Evolutionary conservation across 768 basidiomycete species (phyloP).

Genomic region (Lentinula boryana): DNA sequence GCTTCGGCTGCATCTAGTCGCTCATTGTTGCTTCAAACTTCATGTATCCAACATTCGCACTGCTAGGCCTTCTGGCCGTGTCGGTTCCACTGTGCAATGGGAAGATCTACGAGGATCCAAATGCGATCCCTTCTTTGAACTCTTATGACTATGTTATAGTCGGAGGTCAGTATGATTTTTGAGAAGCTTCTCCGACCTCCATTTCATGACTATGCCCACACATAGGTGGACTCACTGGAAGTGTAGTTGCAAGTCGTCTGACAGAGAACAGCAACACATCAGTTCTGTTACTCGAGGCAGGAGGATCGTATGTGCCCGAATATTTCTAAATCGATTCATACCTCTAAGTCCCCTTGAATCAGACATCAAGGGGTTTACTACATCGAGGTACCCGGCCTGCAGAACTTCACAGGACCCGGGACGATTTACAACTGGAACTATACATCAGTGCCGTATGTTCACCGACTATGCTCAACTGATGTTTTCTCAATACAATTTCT

Average conservation of each 20-base stretch:
- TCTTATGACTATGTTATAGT: not conserved
- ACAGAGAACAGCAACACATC: not conserved
- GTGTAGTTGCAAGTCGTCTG: not conserved
- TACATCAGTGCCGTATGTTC: conserved; percentile 8
- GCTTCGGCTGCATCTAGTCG: not conserved
- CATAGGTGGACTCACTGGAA: not conserved
- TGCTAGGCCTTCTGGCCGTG: not conserved
- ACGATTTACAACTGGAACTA: conserved; percentile 17
- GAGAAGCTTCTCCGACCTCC: not conserved
- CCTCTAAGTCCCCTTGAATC: not conserved
- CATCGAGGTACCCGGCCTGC: not conserved
- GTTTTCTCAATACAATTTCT: not conserved
- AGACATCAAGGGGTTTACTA: not conserved
- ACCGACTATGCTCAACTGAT: not conserved
- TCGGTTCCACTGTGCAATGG: not conserved
- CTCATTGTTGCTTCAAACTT: not conserved
- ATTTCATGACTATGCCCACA: not conserved
- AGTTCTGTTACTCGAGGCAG: conserved; percentile 19
- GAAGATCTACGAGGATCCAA: not conserved
- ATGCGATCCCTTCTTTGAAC: not conserved
- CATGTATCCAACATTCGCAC: not conserved
- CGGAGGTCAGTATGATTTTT: not conserved
- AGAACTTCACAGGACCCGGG: conserved; percentile 1
- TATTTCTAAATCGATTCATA: not conserved
- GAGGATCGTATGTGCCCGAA: not conserved